Evolutionary conservation across 768 basidiomycete species (phyloP).

Genomic region (Amyloporia xantha): DNA sequence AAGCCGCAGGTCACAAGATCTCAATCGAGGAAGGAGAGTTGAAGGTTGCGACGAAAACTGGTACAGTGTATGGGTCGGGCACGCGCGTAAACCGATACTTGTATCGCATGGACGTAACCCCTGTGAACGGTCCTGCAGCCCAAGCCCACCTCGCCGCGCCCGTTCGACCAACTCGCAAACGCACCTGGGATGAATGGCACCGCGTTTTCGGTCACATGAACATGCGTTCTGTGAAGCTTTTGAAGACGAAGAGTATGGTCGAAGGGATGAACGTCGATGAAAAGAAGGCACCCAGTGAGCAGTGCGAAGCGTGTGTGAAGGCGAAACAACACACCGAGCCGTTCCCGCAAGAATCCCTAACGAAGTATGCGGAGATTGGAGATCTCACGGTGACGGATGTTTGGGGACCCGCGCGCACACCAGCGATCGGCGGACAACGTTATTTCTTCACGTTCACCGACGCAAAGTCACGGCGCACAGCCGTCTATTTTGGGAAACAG

Average conservation of each 20-base stretch:
- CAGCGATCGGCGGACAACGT: slow-evolving; percentile 5
- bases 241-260: slow-evolving; percentile 9
- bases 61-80: neutral
- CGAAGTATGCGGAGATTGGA: neutral
- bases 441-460: slow-evolving; percentile 21
- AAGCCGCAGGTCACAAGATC: slow-evolving; percentile 6
- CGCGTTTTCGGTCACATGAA: slow-evolving; percentile 12
- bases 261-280: slow-evolving; percentile 10
- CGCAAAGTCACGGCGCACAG: slow-evolving; percentile 9
- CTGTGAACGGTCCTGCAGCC: neutral
- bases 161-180: neutral
- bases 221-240: slow-evolving; percentile 2
- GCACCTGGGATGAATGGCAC: slow-evolving; percentile 16
- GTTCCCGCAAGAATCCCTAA: slow-evolving; percentile 8
- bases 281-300: neutral
- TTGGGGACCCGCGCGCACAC: slow-evolving; percentile 14
- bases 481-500: neutral
- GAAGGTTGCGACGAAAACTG: neutral
- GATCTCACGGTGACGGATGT: slow-evolving; percentile 12
- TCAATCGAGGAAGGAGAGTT: slow-evolving; percentile 1
- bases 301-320: slow-evolving; percentile 17
- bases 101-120: slow-evolving; percentile 1
- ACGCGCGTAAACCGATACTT: slow-evolving; percentile 4
- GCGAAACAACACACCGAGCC: slow-evolving; percentile 15
- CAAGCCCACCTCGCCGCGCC: neutral